phyloP scores from a whole-genome alignment of 495 filamentous ascomycete species.

The Saxophila tyrrhenica region DNA sequence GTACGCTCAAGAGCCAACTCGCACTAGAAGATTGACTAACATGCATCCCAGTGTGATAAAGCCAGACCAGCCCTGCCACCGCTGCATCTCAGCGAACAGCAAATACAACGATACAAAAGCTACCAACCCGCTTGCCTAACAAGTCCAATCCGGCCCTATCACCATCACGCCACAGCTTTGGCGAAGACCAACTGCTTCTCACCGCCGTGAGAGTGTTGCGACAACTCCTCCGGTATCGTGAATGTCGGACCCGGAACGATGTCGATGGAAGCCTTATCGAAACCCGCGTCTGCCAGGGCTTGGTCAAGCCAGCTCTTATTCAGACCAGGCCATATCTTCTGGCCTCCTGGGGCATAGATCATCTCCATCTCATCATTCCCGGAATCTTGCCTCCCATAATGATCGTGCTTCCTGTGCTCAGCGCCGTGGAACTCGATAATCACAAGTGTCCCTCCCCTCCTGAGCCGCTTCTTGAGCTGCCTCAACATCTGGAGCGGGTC shows the following conservation, averaged over 20 bases:
- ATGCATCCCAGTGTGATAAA: too few relatives aligned
- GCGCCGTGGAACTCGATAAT: background rate
- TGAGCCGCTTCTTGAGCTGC: background rate
- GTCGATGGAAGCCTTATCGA: background rate
- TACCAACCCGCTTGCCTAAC: too few relatives aligned
- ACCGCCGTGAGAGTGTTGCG: background rate
- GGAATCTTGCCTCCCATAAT: background rate
- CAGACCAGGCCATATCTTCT: background rate
- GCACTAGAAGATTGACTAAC: too few relatives aligned
- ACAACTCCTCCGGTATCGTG: background rate
- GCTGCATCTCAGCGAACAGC: too few relatives aligned
- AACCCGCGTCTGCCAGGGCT: background rate
- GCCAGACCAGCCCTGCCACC: too few relatives aligned
- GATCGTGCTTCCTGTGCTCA: background rate
- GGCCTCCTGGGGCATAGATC: background rate
- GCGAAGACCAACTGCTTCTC: background rate
- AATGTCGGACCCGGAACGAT: background rate
- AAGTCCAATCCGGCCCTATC: too few relatives aligned
- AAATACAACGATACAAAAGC: too few relatives aligned
- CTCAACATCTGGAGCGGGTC: background rate
- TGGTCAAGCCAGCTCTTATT: background rate
- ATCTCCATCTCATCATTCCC: background rate
- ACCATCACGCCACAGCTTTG: background rate
- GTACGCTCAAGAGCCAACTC: too few relatives aligned
- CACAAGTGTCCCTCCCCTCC: background rate